Conservation (phyloP, 495 filamentous ascomycete species). For the Sordaria brevicollis region DNA sequence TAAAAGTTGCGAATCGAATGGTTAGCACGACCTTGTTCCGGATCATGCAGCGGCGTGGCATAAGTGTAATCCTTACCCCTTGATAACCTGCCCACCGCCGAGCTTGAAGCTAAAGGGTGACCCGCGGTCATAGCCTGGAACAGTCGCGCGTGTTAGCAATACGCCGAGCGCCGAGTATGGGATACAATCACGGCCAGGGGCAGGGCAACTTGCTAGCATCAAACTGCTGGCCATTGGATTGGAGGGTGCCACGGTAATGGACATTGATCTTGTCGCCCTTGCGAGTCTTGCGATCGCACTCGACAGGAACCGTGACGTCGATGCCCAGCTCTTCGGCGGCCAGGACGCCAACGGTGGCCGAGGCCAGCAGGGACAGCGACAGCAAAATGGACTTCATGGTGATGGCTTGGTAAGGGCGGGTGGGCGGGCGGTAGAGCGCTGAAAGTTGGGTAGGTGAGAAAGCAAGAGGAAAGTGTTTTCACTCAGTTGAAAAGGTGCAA, state of each 20-base stretch:
- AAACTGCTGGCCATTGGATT: constrained; percentile 43
- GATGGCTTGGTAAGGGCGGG: neutral
- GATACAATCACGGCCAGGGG: neutral
- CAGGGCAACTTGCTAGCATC: constrained; percentile 38
- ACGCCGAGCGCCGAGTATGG: constrained; percentile 1
- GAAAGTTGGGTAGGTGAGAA: neutral
- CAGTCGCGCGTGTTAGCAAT: constrained; percentile 20
- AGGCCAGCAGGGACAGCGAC: constrained; percentile 43
- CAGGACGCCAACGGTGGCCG: constrained; percentile 38
- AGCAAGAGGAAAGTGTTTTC: too few relatives aligned
- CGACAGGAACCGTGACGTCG: constrained; percentile 60
- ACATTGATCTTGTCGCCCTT: constrained; percentile 72
- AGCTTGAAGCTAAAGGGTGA: constrained; percentile 68
- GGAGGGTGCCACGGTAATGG: constrained; percentile 79
- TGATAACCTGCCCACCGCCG: constrained; percentile 74
- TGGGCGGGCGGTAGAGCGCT: too few relatives aligned
- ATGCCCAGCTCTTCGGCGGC: constrained; percentile 55
- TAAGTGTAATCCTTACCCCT: constrained; percentile 47
- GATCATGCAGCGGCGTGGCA: neutral
- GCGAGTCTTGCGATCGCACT: constrained; percentile 58
- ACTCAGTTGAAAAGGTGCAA: too few relatives aligned
- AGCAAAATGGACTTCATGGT: constrained; percentile 47
- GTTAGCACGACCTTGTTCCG: constrained; percentile 2
- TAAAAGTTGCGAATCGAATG: constrained; percentile 17
- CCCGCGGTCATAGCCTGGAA: constrained; percentile 55